Percentiles rank a stretch among this genome's conserved stretches.
These are phyloP conservation scores for Cucurbita moschata DNA, from an alignment of 306 rosid genomes.

Conservation along the genomic window DNA sequence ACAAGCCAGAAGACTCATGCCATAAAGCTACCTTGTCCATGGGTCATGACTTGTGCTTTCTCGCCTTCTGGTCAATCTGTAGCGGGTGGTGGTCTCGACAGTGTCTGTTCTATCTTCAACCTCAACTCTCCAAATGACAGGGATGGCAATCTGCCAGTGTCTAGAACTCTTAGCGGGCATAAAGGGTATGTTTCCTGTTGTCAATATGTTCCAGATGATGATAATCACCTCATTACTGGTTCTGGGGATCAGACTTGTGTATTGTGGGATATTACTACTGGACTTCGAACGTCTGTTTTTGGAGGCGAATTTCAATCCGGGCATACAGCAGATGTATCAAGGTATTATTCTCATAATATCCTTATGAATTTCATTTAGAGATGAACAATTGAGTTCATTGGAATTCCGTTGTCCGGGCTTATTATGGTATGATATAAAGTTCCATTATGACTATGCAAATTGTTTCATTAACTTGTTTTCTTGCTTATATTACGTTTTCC, in stretches of 20 bases:
- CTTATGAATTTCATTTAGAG: not conserved
- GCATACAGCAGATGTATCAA: slow-evolving; percentile 74
- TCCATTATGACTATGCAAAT: not conserved
- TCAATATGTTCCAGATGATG: slow-evolving; percentile 93
- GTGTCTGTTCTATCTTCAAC: slow-evolving; percentile 89
- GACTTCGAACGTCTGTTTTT: slow-evolving; percentile 85
- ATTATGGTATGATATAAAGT: not conserved
- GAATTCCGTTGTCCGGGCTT: not conserved
- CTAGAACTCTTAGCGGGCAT: slow-evolving; percentile 75
- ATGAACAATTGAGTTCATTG: not conserved
- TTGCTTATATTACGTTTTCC: not conserved
- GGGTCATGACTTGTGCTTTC: slow-evolving; percentile 98
- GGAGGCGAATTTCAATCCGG: slow-evolving; percentile 99
- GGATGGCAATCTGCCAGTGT: slow-evolving; percentile 59
- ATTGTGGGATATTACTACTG: slow-evolving; percentile 91
- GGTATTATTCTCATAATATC: slow-evolving; percentile 31
- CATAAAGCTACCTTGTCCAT: slow-evolving; percentile 89
- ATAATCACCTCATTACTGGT: slow-evolving; percentile 72
- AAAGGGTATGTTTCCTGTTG: slow-evolving; percentile 91
- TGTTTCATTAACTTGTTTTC: not conserved
- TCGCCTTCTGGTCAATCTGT: slow-evolving; percentile 89
- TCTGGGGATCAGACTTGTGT: slow-evolving; percentile 95
- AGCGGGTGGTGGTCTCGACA: slow-evolving; percentile 95
- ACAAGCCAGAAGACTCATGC: slow-evolving; percentile 96
- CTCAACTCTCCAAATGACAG: slow-evolving; percentile 67